Evolutionary conservation across 164 flowering plant species (phyloP).

Genomic region (Stephania japonica): DNA sequence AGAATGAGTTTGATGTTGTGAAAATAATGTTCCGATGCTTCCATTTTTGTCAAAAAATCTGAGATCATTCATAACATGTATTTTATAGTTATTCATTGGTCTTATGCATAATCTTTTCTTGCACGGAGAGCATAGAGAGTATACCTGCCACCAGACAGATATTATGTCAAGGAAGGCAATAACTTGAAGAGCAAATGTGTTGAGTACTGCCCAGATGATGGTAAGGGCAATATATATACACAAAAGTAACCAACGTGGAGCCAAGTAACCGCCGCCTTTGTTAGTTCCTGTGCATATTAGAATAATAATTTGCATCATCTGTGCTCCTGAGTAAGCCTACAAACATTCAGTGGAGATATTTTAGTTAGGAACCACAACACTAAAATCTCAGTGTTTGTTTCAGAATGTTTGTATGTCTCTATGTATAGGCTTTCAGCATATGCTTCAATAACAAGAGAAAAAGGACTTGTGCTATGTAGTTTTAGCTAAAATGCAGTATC

Average conservation of each 20-base stretch:
- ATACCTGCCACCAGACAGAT: slow-evolving; percentile 85
- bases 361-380: not conserved
- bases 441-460: too few species aligned
- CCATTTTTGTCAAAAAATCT: not conserved
- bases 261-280: slow-evolving; percentile 64
- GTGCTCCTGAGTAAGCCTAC: slow-evolving; percentile 69
- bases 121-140: not conserved
- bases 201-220: slow-evolving; percentile 65
- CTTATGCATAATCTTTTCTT: not conserved
- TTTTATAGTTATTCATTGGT: too few species aligned
- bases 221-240: slow-evolving; percentile 62
- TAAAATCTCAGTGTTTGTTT: not conserved
- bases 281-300: slow-evolving; percentile 60
- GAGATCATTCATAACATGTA: not conserved
- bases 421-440: too few species aligned
- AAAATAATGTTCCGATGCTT: not conserved
- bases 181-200: slow-evolving; percentile 64
- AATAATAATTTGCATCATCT: slow-evolving; percentile 56
- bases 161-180: slow-evolving; percentile 61
- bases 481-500: too few species aligned
- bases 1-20: too few species aligned
- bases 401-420: not conserved
- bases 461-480: too few species aligned
- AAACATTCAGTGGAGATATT: not conserved
- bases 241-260: slow-evolving; percentile 62